Conservation (phyloP, 1,139 yeast genomes). For the Nakaseomyces sp. region DNA sequence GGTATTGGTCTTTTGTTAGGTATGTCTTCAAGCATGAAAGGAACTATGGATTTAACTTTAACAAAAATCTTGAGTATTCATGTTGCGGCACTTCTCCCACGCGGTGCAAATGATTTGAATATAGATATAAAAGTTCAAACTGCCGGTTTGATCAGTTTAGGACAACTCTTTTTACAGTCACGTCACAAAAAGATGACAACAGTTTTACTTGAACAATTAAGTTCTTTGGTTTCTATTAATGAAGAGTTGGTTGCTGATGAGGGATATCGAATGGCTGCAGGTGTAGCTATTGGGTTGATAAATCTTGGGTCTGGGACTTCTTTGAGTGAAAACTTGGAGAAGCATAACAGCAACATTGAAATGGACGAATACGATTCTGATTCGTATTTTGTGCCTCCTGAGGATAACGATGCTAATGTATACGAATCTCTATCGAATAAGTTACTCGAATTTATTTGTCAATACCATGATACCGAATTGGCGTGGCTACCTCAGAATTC, state of each 20-base stretch:
- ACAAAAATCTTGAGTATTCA: conserved; percentile 91
- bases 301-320: conserved; percentile 65
- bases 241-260: conserved; percentile 52
- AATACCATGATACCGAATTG: conserved; percentile 63
- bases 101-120: conserved; percentile 83
- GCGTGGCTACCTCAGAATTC: conserved; percentile 61
- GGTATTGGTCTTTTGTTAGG: conserved; percentile 85
- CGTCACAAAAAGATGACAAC: conserved; percentile 87
- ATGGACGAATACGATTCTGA: conserved; percentile 8
- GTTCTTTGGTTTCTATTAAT: conserved; percentile 47
- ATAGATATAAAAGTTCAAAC: conserved; percentile 79
- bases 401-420: conserved; percentile 10
- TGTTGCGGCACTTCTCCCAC: conserved; percentile 82
- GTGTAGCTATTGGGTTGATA: conserved; percentile 80
- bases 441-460: conserved; percentile 51
- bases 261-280: conserved; percentile 82
- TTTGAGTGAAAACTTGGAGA: not conserved
- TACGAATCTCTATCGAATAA: conserved; percentile 67
- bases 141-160: conserved; percentile 87
- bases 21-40: conserved; percentile 80
- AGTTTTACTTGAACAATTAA: conserved; percentile 59
- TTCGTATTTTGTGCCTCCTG: conserved; percentile 3
- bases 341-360: not conserved
- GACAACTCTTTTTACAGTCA: conserved; percentile 67
- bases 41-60: conserved; percentile 77